A percentile compares a stretch with the other conserved stretches of the same genome.
These are phyloP conservation scores for Acorus gramineus DNA, from an alignment of 106 monocot species.

Conservation along the genomic window DNA sequence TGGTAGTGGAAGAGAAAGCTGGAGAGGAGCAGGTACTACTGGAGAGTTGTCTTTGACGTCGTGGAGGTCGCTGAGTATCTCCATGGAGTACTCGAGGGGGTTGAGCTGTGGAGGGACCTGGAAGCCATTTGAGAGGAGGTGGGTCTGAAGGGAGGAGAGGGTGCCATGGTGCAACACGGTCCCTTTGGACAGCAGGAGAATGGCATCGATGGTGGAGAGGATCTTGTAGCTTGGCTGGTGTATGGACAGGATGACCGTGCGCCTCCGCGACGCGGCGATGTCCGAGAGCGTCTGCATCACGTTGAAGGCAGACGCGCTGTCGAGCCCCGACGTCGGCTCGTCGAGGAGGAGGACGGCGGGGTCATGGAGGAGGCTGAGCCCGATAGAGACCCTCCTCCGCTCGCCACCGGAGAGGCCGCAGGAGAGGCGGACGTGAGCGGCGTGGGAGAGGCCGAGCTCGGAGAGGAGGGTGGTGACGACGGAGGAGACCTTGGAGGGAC, in stretches of 20 bases:
- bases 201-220: slow-evolving; percentile 53
- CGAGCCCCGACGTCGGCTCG: slow-evolving; percentile 95
- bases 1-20: neutral
- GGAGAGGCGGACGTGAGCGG: slow-evolving; percentile 53
- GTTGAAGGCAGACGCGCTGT: slow-evolving; percentile 64
- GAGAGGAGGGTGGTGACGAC: slow-evolving; percentile 36
- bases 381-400: slow-evolving; percentile 84
- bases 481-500: slow-evolving; percentile 6
- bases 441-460: slow-evolving; percentile 67
- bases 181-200: slow-evolving; percentile 73
- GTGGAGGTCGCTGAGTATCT: slow-evolving; percentile 48
- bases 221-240: slow-evolving; percentile 84
- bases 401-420: slow-evolving; percentile 64
- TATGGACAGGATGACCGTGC: slow-evolving; percentile 67
- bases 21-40: neutral
- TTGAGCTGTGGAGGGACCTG: slow-evolving; percentile 65
- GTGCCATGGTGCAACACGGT: slow-evolving; percentile 68
- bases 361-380: slow-evolving; percentile 60
- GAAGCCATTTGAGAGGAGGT: slow-evolving; percentile 46
- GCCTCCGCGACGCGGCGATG: slow-evolving; percentile 29
- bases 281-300: slow-evolving; percentile 47
- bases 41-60: slow-evolving; percentile 8
- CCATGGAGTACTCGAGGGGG: slow-evolving; percentile 79
- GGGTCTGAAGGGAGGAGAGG: slow-evolving; percentile 41
- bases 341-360: slow-evolving; percentile 83